These are phyloP conservation scores for Acacia confusa DNA, from an alignment of 306 rosid species.

Conservation along the genomic window DNA sequence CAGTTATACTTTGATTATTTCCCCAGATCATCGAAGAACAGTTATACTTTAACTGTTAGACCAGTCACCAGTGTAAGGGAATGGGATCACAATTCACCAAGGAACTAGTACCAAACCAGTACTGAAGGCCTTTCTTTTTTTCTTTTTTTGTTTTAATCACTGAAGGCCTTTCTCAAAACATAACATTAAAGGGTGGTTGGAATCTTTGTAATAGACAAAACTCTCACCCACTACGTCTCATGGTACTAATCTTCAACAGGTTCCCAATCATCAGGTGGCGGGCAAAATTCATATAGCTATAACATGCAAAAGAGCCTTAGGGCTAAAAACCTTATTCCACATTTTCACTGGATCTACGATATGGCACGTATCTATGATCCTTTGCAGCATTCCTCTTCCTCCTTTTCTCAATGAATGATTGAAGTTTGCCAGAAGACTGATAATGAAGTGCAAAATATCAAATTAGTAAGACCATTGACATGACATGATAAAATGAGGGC, in stretches of 20 bases:
- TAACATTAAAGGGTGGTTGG: neutral
- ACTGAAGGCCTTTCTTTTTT: neutral
- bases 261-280: neutral
- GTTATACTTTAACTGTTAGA: neutral
- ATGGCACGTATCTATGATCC: constrained; percentile 77
- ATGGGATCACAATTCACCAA: neutral
- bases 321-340: constrained; percentile 28
- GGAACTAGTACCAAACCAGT: neutral
- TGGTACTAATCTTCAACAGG: neutral
- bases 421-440: constrained; percentile 77
- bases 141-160: too few species aligned
- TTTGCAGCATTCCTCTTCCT: constrained; percentile 85
- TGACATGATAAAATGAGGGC: neutral
- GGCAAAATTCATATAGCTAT: neutral
- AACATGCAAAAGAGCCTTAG: constrained; percentile 11
- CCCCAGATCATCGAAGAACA: too few species aligned
- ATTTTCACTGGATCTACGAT: constrained; percentile 52
- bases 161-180: neutral
- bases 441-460: constrained; percentile 1
- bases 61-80: neutral
- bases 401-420: constrained; percentile 64
- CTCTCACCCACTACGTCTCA: neutral
- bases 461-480: constrained; percentile 9
- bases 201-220: neutral
- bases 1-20: neutral